Percentiles rank a stretch among this genome's conserved stretches.
phyloP scores from a whole-genome alignment of 2,329 filamentous ascomycete species.

The Acarospora socialis region DNA sequence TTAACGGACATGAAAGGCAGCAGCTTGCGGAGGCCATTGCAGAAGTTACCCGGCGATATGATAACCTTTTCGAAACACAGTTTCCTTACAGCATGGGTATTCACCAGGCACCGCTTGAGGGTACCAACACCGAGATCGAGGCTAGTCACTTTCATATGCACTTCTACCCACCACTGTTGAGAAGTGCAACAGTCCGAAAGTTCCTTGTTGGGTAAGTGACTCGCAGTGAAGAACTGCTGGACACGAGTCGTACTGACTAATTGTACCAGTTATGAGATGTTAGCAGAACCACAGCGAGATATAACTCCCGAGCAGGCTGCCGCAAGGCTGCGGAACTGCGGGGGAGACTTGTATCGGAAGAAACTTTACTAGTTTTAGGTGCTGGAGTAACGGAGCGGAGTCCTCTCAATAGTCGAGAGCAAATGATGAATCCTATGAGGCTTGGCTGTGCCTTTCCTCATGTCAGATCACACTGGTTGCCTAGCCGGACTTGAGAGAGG shows the following conservation, averaged over 20 bases:
- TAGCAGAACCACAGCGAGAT: constrained; percentile 95
- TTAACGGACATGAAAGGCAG: constrained; percentile 54
- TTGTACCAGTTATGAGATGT: constrained; percentile 57
- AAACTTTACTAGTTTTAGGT: constrained; percentile 31
- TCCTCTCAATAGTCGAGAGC: too few species aligned
- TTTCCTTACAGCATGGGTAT: constrained; percentile 97
- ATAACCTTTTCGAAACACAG: constrained; percentile 91
- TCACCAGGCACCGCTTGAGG: constrained; percentile 82
- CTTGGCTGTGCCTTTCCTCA: too few species aligned
- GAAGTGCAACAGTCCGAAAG: constrained; percentile 87
- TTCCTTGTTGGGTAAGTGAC: constrained; percentile 64
- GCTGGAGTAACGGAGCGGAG: too few species aligned
- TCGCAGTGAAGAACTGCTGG: constrained; percentile 2
- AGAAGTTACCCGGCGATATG: constrained; percentile 80
- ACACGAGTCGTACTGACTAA: constrained; percentile 9
- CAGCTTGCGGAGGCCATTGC: constrained; percentile 72
- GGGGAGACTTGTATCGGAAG: constrained; percentile 72
- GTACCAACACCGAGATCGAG: constrained; percentile 68
- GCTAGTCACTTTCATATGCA: constrained; percentile 90
- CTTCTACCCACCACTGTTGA: constrained; percentile 87
- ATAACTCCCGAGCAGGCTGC: constrained; percentile 96
- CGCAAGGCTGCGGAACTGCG: constrained; percentile 57
- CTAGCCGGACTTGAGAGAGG: too few species aligned
- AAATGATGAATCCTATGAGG: too few species aligned
- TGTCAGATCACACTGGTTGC: too few species aligned